Evolutionary conservation across 2,329 filamentous ascomycete genomes (phyloP).

Genomic region (Aureobasidium mangrovei): DNA sequence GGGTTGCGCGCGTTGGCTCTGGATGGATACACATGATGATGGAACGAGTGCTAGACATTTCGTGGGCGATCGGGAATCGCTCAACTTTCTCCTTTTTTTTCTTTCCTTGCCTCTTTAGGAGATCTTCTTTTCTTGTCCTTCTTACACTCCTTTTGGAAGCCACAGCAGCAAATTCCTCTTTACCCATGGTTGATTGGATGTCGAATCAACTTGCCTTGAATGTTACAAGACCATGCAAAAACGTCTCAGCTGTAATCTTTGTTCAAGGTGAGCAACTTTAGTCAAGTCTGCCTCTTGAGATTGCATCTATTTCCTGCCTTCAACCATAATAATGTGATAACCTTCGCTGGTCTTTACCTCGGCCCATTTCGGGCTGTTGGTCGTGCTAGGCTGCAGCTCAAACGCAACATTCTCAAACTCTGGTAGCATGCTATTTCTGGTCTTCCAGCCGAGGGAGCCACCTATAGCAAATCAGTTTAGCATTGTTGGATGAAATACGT

Average conservation of each 20-base stretch:
- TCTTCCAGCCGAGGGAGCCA: constrained; percentile 65
- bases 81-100: neutral
- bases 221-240: neutral
- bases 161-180: neutral
- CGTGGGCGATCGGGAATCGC: constrained; percentile 3
- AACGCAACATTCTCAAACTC: constrained; percentile 68
- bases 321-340: constrained; percentile 75
- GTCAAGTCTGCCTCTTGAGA: neutral
- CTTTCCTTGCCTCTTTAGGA: neutral
- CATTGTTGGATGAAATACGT: neutral
- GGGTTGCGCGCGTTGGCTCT: neutral
- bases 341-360: constrained; percentile 68
- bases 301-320: constrained; percentile 48
- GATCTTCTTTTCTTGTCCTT: constrained; percentile 3
- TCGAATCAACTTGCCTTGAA: neutral
- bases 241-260: neutral
- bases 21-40: neutral
- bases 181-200: neutral
- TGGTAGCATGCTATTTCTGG: constrained; percentile 55
- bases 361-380: constrained; percentile 53
- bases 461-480: constrained; percentile 36
- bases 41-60: constrained; percentile 5
- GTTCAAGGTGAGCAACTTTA: neutral
- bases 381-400: constrained; percentile 57
- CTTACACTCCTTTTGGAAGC: constrained; percentile 8